Evolutionary conservation across 768 basidiomycete genomes (phyloP).

Genomic region (Tulasnella sp.): DNA sequence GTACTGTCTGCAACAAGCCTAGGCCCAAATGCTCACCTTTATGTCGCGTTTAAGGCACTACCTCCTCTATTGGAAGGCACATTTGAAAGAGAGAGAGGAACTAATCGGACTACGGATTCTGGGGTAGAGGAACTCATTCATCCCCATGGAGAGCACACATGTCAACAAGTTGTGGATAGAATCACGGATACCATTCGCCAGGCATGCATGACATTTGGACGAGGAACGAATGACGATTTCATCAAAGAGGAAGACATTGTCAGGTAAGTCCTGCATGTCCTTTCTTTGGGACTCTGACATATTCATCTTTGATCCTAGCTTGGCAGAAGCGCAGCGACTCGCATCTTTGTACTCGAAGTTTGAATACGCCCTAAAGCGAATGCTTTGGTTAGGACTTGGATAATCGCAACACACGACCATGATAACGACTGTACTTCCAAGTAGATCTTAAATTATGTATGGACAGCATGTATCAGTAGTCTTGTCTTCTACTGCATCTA

Average conservation of each 20-base stretch:
- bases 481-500: too few species aligned
- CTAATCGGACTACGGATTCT: too few species aligned
- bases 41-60: slow-evolving; percentile 30
- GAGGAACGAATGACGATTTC: slow-evolving; percentile 32
- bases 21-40: slow-evolving; percentile 16
- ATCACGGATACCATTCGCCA: slow-evolving; percentile 57
- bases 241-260: slow-evolving; percentile 62
- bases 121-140: neutral
- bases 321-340: slow-evolving; percentile 70
- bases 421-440: too few species aligned
- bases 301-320: slow-evolving; percentile 32
- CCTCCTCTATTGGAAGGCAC: slow-evolving; percentile 20
- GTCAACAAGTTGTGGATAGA: slow-evolving; percentile 61
- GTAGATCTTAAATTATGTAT: too few species aligned
- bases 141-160: slow-evolving; percentile 29
- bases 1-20: neutral
- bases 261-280: slow-evolving; percentile 37
- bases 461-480: too few species aligned
- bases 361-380: slow-evolving; percentile 84
- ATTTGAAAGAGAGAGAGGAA: slow-evolving; percentile 14
- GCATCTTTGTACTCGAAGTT: slow-evolving; percentile 83
- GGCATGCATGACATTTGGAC: slow-evolving; percentile 54
- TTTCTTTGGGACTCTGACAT: neutral
- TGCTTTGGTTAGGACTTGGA: slow-evolving; percentile 88
- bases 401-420: too few species aligned